A percentile compares a stretch with the other conserved stretches of the same genome.
phyloP scores from a whole-genome alignment of 495 filamentous ascomycete genomes.

The Xylaria venustula region DNA sequence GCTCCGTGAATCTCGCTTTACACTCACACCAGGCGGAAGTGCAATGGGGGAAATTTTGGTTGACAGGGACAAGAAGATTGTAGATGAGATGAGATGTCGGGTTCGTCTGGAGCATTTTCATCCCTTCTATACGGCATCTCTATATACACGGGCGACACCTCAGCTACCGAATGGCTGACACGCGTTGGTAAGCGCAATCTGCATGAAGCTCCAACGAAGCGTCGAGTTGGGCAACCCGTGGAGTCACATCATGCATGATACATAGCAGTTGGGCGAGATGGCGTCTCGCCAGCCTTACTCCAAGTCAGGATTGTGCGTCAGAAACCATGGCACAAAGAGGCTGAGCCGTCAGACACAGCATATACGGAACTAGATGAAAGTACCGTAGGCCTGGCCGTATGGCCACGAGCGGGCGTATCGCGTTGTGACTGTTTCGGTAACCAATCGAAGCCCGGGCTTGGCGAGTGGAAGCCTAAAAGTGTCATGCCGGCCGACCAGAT shows the following conservation, averaged over 20 bases:
- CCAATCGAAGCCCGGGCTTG: not conserved
- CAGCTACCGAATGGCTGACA: not conserved
- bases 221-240: not conserved
- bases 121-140: no score
- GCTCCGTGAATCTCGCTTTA: no score
- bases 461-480: not conserved
- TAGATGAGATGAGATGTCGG: no score
- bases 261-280: not conserved
- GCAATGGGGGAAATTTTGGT: no score
- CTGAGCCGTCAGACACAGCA: not conserved
- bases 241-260: not conserved
- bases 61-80: no score
- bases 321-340: not conserved
- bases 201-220: not conserved
- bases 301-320: not conserved
- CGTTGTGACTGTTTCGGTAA: slow-evolving; percentile 1
- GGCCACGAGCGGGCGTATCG: not conserved
- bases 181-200: not conserved
- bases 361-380: not conserved
- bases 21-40: no score
- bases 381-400: not conserved
- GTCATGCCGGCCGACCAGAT: not conserved
- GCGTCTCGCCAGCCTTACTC: not conserved
- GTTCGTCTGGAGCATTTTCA: no score
- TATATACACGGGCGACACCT: not conserved